phyloP scores from a whole-genome alignment of 192 early-diverging fungal species.

The Mortierella alpina region DNA sequence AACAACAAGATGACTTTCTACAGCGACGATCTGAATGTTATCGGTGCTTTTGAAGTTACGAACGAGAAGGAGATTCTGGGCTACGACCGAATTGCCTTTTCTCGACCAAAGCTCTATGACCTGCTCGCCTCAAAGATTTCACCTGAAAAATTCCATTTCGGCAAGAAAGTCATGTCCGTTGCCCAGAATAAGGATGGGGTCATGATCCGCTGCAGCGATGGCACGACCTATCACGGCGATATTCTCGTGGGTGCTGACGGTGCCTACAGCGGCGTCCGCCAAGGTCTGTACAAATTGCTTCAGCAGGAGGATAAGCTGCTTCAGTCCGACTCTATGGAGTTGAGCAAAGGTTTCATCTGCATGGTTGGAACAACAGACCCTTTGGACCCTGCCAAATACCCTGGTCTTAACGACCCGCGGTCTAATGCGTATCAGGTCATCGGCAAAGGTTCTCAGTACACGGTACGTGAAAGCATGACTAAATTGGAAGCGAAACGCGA shows the following conservation, averaged over 20 bases:
- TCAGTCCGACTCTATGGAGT: neutral
- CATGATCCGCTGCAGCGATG: slow-evolving; percentile 11
- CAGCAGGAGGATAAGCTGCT: neutral
- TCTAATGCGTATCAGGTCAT: neutral
- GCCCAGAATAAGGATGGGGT: slow-evolving; percentile 7
- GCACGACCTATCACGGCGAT: slow-evolving; percentile 9
- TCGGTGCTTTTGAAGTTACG: neutral
- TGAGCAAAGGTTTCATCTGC: slow-evolving; percentile 9
- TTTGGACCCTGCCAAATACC: slow-evolving; percentile 10
- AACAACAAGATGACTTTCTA: neutral
- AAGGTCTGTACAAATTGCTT: slow-evolving; percentile 2
- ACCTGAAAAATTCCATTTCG: slow-evolving; percentile 2
- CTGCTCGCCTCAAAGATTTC: slow-evolving; percentile 5
- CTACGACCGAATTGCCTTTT: neutral
- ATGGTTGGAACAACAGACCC: slow-evolving; percentile 14
- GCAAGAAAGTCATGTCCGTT: slow-evolving; percentile 12
- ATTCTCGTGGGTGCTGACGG: slow-evolving; percentile 31
- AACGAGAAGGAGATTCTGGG: slow-evolving; percentile 1
- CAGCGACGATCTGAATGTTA: neutral
- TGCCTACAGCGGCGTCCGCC: slow-evolving; percentile 14
- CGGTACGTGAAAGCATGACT: neutral
- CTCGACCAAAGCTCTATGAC: slow-evolving; percentile 4
- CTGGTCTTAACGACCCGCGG: neutral
- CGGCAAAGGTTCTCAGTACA: neutral
- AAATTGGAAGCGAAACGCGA: no score